Conservation (phyloP, 2,329 filamentous ascomycete genomes). For the Ophiostoma perfectum region DNA sequence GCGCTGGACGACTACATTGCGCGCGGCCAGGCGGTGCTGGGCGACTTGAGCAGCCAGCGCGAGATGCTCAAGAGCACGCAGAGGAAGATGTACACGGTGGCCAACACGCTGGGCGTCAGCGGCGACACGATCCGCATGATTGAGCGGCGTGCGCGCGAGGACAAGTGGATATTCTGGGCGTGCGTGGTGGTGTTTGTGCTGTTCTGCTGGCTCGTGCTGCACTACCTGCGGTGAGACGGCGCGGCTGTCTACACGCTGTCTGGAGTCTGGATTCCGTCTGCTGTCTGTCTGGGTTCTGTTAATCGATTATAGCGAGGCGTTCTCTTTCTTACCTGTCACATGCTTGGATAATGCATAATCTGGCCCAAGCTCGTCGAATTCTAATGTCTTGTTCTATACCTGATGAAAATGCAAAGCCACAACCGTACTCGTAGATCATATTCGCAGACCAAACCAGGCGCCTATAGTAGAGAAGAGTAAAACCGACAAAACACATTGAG, state of each 20-base stretch:
- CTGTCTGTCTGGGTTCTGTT: neutral
- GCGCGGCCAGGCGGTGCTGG: constrained; percentile 80
- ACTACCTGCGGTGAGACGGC: constrained; percentile 62
- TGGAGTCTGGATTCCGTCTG: neutral
- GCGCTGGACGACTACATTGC: constrained; percentile 94
- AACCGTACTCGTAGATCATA: too few species aligned
- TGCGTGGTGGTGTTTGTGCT: constrained; percentile 80
- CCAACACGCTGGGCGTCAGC: constrained; percentile 86
- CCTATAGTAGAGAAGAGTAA: neutral
- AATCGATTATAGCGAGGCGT: neutral
- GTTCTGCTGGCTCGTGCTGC: constrained; percentile 88
- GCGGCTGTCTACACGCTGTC: neutral
- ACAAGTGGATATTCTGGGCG: constrained; percentile 96
- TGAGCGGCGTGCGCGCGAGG: constrained; percentile 81
- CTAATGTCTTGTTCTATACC: too few species aligned
- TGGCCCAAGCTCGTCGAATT: neutral
- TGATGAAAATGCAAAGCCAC: too few species aligned
- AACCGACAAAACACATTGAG: too few species aligned
- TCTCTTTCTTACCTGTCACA: neutral
- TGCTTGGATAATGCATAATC: constrained; percentile 8
- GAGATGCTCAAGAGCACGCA: constrained; percentile 96
- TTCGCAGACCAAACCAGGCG: too few species aligned
- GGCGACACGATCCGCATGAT: constrained; percentile 97
- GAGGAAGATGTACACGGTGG: constrained; percentile 81
- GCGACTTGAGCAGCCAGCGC: constrained; percentile 80